Conservation (phyloP, 2,329 filamentous ascomycete species). For the Clarireedia paspali region DNA sequence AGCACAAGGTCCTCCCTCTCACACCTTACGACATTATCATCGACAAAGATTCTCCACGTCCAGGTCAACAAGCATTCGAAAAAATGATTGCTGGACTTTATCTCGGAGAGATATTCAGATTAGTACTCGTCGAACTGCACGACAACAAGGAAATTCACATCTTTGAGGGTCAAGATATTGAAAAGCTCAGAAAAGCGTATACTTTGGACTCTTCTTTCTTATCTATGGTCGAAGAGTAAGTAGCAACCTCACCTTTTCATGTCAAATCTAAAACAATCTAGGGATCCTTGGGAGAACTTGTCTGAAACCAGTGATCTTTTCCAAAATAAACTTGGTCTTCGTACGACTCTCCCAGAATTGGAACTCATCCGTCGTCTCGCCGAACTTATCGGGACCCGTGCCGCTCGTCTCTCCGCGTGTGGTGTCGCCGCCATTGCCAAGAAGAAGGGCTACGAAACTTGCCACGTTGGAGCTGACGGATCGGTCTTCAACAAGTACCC, state of each 20-base stretch:
- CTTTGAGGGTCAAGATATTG: slow-evolving; percentile 77
- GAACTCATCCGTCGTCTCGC: slow-evolving; percentile 83
- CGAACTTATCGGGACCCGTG: slow-evolving; percentile 90
- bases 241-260: slow-evolving; percentile 15
- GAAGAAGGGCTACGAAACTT: slow-evolving; percentile 83
- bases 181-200: slow-evolving; percentile 77
- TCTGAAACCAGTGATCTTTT: slow-evolving; percentile 82
- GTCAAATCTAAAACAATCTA: slow-evolving; percentile 30
- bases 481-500: slow-evolving; percentile 99
- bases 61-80: slow-evolving; percentile 91
- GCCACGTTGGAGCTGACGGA: slow-evolving; percentile 93
- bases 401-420: slow-evolving; percentile 86
- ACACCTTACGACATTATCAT: slow-evolving; percentile 82
- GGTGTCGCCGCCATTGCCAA: slow-evolving; percentile 94
- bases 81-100: slow-evolving; percentile 97
- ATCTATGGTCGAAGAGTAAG: slow-evolving; percentile 80
- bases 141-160: slow-evolving; percentile 68
- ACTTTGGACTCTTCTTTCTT: slow-evolving; percentile 89
- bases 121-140: slow-evolving; percentile 78
- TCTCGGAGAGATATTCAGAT: slow-evolving; percentile 87
- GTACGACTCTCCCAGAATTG: slow-evolving; percentile 67
- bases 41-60: slow-evolving; percentile 84
- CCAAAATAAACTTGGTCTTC: slow-evolving; percentile 64
- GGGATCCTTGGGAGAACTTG: slow-evolving; percentile 92
- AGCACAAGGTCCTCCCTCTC: slow-evolving; percentile 76